Percentiles rank a stretch among this genome's conserved stretches.
Evolutionary conservation across 805 yeast genomes (phyloP).

Genomic region (Starmerella vaccinii): DNA sequence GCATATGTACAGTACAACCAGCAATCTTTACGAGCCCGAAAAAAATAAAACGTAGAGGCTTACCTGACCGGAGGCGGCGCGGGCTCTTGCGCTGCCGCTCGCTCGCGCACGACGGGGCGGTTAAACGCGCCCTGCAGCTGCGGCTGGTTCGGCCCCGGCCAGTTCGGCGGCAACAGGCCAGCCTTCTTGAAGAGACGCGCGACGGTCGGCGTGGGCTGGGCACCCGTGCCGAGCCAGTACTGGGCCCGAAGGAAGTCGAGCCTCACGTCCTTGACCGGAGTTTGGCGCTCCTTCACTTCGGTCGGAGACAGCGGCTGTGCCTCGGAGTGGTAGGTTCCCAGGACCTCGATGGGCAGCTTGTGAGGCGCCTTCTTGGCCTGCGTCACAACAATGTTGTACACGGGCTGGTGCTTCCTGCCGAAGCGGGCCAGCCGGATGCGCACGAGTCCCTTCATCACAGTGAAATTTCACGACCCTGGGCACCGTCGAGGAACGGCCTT

Average conservation of each 20-base stretch:
- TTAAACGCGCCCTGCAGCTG: constrained; percentile 1
- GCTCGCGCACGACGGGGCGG: constrained; percentile 15
- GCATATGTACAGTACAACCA: constrained; percentile 10
- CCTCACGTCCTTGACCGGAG: constrained; percentile 66
- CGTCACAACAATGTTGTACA: constrained; percentile 86
- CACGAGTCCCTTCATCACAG: constrained; percentile 55
- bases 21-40: neutral
- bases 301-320: constrained; percentile 58
- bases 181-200: constrained; percentile 65
- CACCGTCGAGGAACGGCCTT: neutral
- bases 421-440: constrained; percentile 86
- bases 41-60: no score
- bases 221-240: constrained; percentile 97
- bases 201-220: constrained; percentile 82
- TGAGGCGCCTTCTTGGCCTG: constrained; percentile 61
- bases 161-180: constrained; percentile 40
- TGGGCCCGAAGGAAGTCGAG: constrained; percentile 82
- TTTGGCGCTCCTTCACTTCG: constrained; percentile 45
- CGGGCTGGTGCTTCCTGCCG: constrained; percentile 79
- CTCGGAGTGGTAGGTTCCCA: constrained; percentile 85
- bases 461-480: neutral
- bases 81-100: constrained; percentile 17
- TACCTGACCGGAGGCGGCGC: constrained; percentile 24
- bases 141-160: constrained; percentile 30
- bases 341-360: constrained; percentile 81